Percentiles rank a stretch among this genome's conserved stretches.
These are phyloP conservation scores for Pleurotus tuber-regium DNA, from an alignment of 768 basidiomycete species.

Conservation along the genomic window DNA sequence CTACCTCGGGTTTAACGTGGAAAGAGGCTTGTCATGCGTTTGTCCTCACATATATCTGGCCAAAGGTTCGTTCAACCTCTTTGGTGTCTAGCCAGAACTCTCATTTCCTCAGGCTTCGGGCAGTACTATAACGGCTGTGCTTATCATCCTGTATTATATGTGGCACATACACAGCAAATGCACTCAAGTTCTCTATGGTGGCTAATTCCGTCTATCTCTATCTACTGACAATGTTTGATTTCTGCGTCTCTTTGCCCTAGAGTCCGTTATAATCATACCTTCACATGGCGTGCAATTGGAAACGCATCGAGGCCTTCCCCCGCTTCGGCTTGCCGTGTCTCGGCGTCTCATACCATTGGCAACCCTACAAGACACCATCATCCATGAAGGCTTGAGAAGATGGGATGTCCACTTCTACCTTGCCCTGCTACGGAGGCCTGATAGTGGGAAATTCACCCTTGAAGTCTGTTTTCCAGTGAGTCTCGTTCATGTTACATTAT, in stretches of 20 bases:
- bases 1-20: slow-evolving; percentile 31
- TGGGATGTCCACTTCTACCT: slow-evolving; percentile 77
- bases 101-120: slow-evolving; percentile 16
- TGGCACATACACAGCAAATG: slow-evolving; percentile 32
- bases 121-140: slow-evolving; percentile 11
- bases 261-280: slow-evolving; percentile 68
- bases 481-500: slow-evolving; percentile 9
- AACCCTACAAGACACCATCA: slow-evolving; percentile 56
- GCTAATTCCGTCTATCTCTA: not conserved
- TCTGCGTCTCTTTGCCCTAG: slow-evolving; percentile 33
- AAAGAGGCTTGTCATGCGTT: slow-evolving; percentile 32
- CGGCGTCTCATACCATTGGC: slow-evolving; percentile 61
- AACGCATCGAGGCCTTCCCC: slow-evolving; percentile 57
- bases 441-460: slow-evolving; percentile 28
- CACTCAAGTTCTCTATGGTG: slow-evolving; percentile 50
- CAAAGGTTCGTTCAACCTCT: slow-evolving; percentile 20
- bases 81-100: not conserved
- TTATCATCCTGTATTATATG: slow-evolving; percentile 15
- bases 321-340: slow-evolving; percentile 29
- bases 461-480: slow-evolving; percentile 63
- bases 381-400: slow-evolving; percentile 69
- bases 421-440: slow-evolving; percentile 39
- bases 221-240: not conserved
- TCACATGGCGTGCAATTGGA: slow-evolving; percentile 74
- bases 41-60: slow-evolving; percentile 31